Percentiles rank a stretch among this genome's conserved stretches.
Evolutionary conservation across 2,329 filamentous ascomycete genomes (phyloP).

Genomic region (Pezicula carpinea): DNA sequence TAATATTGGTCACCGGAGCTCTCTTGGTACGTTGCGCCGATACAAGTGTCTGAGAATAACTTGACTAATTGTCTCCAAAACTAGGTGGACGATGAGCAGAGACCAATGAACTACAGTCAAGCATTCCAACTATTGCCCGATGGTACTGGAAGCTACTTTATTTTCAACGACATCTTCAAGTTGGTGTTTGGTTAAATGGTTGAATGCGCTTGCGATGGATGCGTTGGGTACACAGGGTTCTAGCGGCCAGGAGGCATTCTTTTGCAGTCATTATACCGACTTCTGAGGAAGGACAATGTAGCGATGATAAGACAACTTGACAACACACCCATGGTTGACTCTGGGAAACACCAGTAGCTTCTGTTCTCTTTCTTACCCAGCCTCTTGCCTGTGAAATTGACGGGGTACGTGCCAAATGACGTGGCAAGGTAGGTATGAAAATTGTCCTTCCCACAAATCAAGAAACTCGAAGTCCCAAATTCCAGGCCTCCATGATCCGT

Average conservation of each 20-base stretch:
- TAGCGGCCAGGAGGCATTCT: constrained; percentile 3
- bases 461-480: background rate
- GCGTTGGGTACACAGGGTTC: constrained; percentile 16
- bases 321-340: background rate
- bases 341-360: background rate
- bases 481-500: background rate
- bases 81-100: constrained; percentile 79
- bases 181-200: constrained; percentile 62
- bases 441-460: background rate
- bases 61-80: constrained; percentile 4
- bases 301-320: constrained; percentile 8
- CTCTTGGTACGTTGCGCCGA: constrained; percentile 59
- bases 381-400: constrained; percentile 1
- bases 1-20: constrained; percentile 84
- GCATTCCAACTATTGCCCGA: constrained; percentile 79
- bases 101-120: constrained; percentile 88
- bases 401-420: background rate
- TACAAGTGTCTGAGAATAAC: background rate
- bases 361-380: background rate
- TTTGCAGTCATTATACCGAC: constrained; percentile 20
- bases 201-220: constrained; percentile 6
- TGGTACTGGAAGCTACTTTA: constrained; percentile 65
- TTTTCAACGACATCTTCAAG: constrained; percentile 94
- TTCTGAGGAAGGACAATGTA: constrained; percentile 10
- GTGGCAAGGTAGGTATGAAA: background rate